These are phyloP conservation scores for Aspergillus olivimuriae DNA, from an alignment of 495 filamentous ascomycete species.

Conservation along the genomic window DNA sequence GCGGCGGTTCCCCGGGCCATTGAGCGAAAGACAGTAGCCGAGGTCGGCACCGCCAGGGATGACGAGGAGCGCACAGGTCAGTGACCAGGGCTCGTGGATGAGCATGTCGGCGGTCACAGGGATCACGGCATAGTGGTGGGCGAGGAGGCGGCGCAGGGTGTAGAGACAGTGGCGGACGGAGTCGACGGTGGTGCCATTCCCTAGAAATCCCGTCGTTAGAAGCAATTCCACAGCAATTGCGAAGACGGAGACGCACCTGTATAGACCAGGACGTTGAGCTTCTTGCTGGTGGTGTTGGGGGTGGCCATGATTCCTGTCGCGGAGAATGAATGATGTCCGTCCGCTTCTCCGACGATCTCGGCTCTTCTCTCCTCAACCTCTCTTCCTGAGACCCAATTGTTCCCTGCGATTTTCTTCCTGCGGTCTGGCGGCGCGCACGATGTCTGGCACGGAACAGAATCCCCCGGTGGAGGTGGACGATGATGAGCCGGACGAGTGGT, in stretches of 20 bases:
- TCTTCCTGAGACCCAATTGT: constrained; percentile 1
- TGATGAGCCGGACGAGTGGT: constrained; percentile 96
- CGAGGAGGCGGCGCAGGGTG: constrained; percentile 81
- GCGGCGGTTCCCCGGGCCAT: constrained; percentile 77
- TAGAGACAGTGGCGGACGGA: constrained; percentile 87
- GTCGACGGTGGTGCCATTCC: constrained; percentile 76
- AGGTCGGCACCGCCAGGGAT: constrained; percentile 94
- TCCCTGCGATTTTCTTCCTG: neutral
- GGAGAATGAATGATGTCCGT: no score
- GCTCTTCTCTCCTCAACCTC: constrained; percentile 1
- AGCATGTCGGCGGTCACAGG: constrained; percentile 71
- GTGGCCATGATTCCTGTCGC: constrained; percentile 31
- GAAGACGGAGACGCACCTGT: constrained; percentile 49
- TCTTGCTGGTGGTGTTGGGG: constrained; percentile 46
- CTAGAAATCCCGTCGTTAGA: no score
- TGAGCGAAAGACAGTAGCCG: constrained; percentile 81
- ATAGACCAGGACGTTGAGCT: constrained; percentile 84
- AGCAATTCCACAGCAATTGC: no score
- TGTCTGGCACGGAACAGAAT: constrained; percentile 36
- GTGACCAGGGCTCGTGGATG: constrained; percentile 85
- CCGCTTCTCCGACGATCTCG: no score
- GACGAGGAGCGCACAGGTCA: constrained; percentile 82
- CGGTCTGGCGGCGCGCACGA: constrained; percentile 10
- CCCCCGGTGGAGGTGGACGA: constrained; percentile 47
- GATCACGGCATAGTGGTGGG: constrained; percentile 88